Base-by-base conservation (phyloP, 768 basidiomycete species). In the Collybia nuda region DNA sequence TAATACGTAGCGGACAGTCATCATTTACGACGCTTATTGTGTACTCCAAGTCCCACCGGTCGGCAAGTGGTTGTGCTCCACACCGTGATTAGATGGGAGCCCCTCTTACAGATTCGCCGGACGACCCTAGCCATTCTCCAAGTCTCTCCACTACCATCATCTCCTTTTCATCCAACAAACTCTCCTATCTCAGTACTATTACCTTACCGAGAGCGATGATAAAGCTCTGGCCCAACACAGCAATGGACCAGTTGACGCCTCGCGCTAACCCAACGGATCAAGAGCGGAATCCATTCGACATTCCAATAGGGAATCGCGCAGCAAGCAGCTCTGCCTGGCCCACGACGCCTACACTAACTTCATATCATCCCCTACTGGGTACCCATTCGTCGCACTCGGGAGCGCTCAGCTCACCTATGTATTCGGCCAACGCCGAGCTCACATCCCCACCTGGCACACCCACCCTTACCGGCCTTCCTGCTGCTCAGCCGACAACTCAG, bases 261-360 rank as follows among this genome's bases (percentile, higher is more conserved):
- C 76, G 76, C 48, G 75, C 78, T 9, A 37, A 62, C 70, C 48
- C 68, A 72, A 68, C 73, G 52, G 62, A 56, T 22, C 62, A 62
- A 29, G 70, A 73, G 47, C 64, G 60, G 53, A 86, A 89, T 62
- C 88, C 87, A 3, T 89, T 89, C 62, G 86, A 90, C 64, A 38
- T 53, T 42, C 43, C 40, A 23, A 32, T 19, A 6, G 18, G 29
- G 36, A 45, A 48, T 40, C 21, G 51, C 55, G 19, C 35, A 52
- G 53, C 23, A 43, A 53, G 40, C 43, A 39, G 32, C 36, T 45
- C 47, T 41, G 26, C 50, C 38, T 48, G 60, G 40, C 62, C 66
- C 6, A 54, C 55, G 22, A 71, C 69, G 12, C 65, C 70, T 38
- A 68, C 69, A 49, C 50, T 48, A 46, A 60, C 55, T 43, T 58